A percentile compares a stretch with the other conserved stretches of the same genome.
Conservation (phyloP, 192 early-diverging fungal genomes). For the Oehlia diaphana region DNA sequence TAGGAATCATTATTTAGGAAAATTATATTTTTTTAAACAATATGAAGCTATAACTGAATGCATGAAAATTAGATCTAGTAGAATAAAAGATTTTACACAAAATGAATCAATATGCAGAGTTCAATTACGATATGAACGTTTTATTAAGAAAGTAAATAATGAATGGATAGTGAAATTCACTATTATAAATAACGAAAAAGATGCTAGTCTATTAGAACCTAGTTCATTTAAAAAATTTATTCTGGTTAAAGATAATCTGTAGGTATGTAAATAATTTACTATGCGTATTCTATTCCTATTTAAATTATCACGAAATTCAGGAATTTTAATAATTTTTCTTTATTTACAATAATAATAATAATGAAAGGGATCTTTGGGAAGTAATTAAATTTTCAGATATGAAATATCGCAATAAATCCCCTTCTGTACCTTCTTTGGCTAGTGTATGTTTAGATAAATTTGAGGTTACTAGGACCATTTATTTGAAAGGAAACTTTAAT, state of each 20-base stretch:
- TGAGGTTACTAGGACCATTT: not conserved
- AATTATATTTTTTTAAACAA: constrained; percentile 36
- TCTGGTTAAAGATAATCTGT: constrained; percentile 30
- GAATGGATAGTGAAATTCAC: not conserved
- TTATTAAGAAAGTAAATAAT: constrained; percentile 1
- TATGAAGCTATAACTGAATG: constrained; percentile 28
- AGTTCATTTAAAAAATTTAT: constrained; percentile 21
- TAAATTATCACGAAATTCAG: not conserved
- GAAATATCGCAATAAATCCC: not conserved
- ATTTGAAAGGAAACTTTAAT: constrained; percentile 23
- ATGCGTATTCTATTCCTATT: not conserved
- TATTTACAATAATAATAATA: too few relatives aligned
- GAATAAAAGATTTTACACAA: constrained; percentile 21
- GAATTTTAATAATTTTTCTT: too few relatives aligned
- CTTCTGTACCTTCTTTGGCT: not conserved
- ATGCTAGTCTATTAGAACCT: not conserved
- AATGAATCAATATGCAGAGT: constrained; percentile 1
- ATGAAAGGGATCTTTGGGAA: constrained; percentile 10
- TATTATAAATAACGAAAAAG: not conserved
- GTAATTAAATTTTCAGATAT: constrained; percentile 32
- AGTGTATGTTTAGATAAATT: not conserved
- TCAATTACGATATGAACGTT: not conserved
- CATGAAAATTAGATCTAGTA: not conserved
- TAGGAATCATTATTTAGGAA: constrained; percentile 24
- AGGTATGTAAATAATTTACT: not conserved